phyloP scores from a whole-genome alignment of 176 grass and related monocot species.

The Stipa capillata region DNA sequence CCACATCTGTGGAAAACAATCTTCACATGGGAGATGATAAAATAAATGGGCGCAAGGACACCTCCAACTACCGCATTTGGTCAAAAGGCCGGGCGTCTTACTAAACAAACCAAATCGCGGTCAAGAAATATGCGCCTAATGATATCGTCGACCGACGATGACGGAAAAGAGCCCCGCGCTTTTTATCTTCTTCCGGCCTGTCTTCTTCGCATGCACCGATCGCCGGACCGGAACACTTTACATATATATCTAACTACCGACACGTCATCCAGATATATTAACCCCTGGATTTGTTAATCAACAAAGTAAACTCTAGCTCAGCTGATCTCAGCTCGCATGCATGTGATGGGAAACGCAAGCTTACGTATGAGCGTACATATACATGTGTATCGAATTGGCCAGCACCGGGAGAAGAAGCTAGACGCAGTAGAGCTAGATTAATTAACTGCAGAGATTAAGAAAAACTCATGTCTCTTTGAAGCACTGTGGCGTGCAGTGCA shows the following conservation, averaged over 20 bases:
- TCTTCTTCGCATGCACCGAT: neutral
- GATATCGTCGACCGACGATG: neutral
- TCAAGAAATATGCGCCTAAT: neutral
- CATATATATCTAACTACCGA: neutral
- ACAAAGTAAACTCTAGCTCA: neutral
- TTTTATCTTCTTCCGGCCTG: neutral
- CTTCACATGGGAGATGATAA: constrained; percentile 14
- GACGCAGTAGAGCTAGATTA: neutral
- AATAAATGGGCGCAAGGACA: neutral
- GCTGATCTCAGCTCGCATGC: neutral
- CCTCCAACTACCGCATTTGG: neutral
- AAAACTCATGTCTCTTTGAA: neutral
- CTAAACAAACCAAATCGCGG: neutral
- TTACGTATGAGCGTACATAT: neutral
- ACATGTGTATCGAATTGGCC: neutral
- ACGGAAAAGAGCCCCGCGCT: neutral
- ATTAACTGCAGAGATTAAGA: neutral
- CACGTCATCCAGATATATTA: neutral
- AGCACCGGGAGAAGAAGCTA: neutral
- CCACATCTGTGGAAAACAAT: constrained; percentile 28
- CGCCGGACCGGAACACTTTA: neutral
- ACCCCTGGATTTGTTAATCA: neutral
- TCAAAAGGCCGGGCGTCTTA: neutral
- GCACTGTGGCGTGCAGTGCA: neutral
- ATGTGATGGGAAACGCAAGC: neutral